phyloP scores from a whole-genome alignment of 495 filamentous ascomycete species.

The Friedmanniomyces simplex region DNA sequence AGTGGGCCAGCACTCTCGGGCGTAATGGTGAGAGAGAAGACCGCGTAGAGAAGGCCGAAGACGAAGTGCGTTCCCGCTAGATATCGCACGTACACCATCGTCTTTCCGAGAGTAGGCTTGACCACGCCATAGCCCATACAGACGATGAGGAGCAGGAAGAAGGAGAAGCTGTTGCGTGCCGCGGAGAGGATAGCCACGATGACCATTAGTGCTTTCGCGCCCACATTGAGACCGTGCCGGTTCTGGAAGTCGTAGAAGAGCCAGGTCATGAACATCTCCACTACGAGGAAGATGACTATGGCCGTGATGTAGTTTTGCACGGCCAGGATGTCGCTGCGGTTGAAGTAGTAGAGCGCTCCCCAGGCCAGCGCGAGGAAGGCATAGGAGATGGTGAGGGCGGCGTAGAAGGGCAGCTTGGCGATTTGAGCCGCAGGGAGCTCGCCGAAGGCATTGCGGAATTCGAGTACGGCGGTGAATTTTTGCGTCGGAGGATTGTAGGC shows the following conservation, averaged over 20 bases:
- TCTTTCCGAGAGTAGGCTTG: slow-evolving; percentile 81
- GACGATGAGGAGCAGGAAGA: slow-evolving; percentile 96
- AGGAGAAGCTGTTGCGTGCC: slow-evolving; percentile 90
- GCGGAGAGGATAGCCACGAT: slow-evolving; percentile 88
- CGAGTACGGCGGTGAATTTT: slow-evolving; percentile 68
- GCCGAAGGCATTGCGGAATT: slow-evolving; percentile 91
- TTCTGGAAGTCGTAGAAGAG: slow-evolving; percentile 97
- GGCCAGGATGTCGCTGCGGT: slow-evolving; percentile 84
- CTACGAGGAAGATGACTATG: slow-evolving; percentile 83
- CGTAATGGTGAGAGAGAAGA: slow-evolving; percentile 80
- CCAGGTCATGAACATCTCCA: slow-evolving; percentile 98
- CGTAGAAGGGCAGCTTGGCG: slow-evolving; percentile 95
- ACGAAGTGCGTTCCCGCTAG: slow-evolving; percentile 86
- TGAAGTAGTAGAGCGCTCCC: slow-evolving; percentile 92
- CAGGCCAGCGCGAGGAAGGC: slow-evolving; percentile 79
- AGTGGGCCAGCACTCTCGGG: slow-evolving; percentile 76
- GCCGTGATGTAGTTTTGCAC: slow-evolving; percentile 99
- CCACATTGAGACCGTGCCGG: slow-evolving; percentile 70
- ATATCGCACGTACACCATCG: slow-evolving; percentile 89
- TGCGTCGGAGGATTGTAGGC: slow-evolving; percentile 39
- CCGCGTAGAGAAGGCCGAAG: slow-evolving; percentile 86
- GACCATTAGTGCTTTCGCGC: slow-evolving; percentile 75
- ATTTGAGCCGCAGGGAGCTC: slow-evolving; percentile 94
- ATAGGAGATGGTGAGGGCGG: slow-evolving; percentile 87
- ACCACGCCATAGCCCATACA: slow-evolving; percentile 99